These are phyloP conservation scores for Vicia villosa DNA, from an alignment of 306 rosid species.

Conservation along the genomic window DNA sequence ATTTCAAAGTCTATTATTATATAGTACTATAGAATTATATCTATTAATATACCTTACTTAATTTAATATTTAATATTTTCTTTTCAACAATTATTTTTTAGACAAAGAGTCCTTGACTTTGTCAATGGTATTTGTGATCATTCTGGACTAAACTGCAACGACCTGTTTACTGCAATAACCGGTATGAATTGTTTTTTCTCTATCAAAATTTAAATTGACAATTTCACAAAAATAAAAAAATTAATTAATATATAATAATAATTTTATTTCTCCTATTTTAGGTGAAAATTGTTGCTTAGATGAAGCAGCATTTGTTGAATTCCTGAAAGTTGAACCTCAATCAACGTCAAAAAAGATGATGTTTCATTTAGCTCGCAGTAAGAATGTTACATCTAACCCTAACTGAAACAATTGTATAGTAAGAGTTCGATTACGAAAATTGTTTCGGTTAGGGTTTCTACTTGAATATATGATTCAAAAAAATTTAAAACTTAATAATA, in stretches of 20 bases:
- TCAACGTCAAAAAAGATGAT: constrained; percentile 66
- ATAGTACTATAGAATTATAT: not conserved
- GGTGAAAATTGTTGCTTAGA: constrained; percentile 75
- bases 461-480: not conserved
- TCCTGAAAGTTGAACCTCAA: constrained; percentile 55
- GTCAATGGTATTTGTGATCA: constrained; percentile 45
- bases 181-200: constrained; percentile 34
- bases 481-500: not conserved
- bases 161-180: constrained; percentile 44
- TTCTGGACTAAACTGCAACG: constrained; percentile 52
- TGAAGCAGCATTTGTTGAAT: constrained; percentile 46
- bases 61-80: not conserved
- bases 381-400: not conserved
- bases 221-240: not conserved
- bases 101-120: constrained; percentile 25
- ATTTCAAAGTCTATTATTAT: not conserved
- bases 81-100: constrained; percentile 25
- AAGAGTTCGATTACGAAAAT: too few species aligned
- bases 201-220: not conserved
- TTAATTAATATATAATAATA: not conserved
- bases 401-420: too few species aligned
- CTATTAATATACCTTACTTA: not conserved
- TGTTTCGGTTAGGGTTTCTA: not conserved
- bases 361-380: constrained; percentile 75
- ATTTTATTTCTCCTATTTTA: constrained; percentile 5